Percentiles rank a stretch among this genome's conserved stretches.
These are phyloP conservation scores for Fagopyrum tataricum DNA, from an alignment of 148 eudicot species.

Conservation along the genomic window DNA sequence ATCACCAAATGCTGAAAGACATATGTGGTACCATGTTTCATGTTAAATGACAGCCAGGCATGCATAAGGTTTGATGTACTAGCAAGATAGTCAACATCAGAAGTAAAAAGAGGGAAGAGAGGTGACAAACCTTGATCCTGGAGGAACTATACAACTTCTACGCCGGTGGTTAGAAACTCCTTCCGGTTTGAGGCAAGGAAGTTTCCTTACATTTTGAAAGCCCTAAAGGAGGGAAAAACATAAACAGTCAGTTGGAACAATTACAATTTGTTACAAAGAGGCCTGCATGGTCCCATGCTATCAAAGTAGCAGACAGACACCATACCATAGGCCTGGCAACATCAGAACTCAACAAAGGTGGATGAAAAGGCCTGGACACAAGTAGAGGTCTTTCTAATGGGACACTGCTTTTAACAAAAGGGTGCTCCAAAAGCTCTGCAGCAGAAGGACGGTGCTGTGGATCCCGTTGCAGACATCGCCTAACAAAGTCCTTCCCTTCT, in stretches of 20 bases:
- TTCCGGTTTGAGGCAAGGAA: constrained; percentile 8
- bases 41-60: not conserved
- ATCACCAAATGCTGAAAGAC: not conserved
- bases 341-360: constrained; percentile 5
- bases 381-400: constrained; percentile 28
- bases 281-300: not conserved
- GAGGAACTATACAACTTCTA: not conserved
- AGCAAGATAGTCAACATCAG: not conserved
- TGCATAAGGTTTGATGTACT: not conserved
- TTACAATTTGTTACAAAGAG: not conserved
- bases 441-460: constrained; percentile 57
- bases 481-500: constrained; percentile 55
- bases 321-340: constrained; percentile 7
- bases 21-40: no score
- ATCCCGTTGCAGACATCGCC: constrained; percentile 51
- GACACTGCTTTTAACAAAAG: constrained; percentile 38
- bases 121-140: constrained; percentile 5
- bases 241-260: not conserved
- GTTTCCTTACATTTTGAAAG: not conserved
- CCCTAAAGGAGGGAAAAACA: not conserved
- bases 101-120: not conserved
- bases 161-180: constrained; percentile 2
- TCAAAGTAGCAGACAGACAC: not conserved
- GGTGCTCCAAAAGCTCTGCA: constrained; percentile 50
- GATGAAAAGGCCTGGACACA: constrained; percentile 20